phyloP scores from a whole-genome alignment of 352 stramenopile species.

The Phytophthora fragariae region DNA sequence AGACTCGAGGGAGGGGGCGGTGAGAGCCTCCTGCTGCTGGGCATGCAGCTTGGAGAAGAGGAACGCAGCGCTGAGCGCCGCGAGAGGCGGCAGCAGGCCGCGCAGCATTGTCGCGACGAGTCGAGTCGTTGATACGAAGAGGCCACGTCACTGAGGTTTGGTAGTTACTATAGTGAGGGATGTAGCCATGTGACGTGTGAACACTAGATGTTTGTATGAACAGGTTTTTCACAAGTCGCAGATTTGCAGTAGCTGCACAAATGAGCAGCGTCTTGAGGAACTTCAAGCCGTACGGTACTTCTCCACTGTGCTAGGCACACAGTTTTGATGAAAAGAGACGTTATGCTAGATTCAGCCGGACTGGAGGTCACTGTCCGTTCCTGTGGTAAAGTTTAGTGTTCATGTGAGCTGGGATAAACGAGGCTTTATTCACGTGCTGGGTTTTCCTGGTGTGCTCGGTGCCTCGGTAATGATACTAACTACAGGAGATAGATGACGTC shows the following conservation, averaged over 20 bases:
- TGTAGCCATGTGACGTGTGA: slow-evolving; percentile 9
- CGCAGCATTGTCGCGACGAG: slow-evolving; percentile 27
- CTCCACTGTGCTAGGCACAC: too few species aligned
- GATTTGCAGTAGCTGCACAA: not conserved
- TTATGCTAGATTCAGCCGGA: too few species aligned
- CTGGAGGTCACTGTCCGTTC: slow-evolving; percentile 54
- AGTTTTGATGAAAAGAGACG: too few species aligned
- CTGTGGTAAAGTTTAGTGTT: slow-evolving; percentile 75
- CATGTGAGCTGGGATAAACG: not conserved
- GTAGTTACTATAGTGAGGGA: slow-evolving; percentile 18
- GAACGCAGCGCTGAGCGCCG: slow-evolving; percentile 14
- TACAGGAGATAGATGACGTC: not conserved
- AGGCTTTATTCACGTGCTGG: not conserved
- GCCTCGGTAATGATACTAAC: too few species aligned
- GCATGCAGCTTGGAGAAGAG: slow-evolving; percentile 25
- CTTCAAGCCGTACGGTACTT: too few species aligned
- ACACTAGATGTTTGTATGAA: not conserved
- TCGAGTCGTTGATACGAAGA: slow-evolving; percentile 35
- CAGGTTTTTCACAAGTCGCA: slow-evolving; percentile 7
- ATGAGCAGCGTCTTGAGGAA: not conserved
- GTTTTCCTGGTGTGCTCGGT: not conserved
- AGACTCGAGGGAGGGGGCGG: not conserved
- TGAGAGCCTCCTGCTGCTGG: not conserved
- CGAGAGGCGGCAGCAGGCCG: slow-evolving; percentile 20
- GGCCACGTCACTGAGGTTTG: not conserved